Evolutionary conservation across 345 rosid species (phyloP), one percentile per base, ranked within the genome.

Genomic region (Sisymbrium irio): DNA sequence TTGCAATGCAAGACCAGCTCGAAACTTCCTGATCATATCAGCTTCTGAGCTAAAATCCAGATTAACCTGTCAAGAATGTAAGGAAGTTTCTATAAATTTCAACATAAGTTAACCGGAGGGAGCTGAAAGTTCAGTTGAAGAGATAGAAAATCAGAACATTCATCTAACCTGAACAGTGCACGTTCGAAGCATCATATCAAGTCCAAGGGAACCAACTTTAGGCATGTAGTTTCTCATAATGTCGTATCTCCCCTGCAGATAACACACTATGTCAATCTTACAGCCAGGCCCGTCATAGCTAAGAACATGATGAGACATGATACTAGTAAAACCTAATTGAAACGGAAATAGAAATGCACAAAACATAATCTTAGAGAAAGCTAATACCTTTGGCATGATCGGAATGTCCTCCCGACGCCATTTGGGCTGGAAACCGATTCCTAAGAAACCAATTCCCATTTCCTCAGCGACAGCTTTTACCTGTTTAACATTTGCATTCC

Each of bases 141-240:
- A 39, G 64, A 36, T 0, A 4, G 9, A 36, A 50, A 74, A 50
- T 45, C 20, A 46, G 28, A 72, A 47, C 56, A 65, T 69, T 57
- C 49, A 70, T 82, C 85, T 74, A 62, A 92, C 99, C 96, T 95
- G 99, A 83, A 92, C 98, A 35, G 99, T 92, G 77, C 98, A 95
- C 1, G 98, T 95, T 76, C 99, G 83, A 45, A 92, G 92, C 99
- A 95, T 90, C 98, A 92, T 90, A 81, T 95, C 97, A 82, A 89
- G 91, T 67, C 99, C 99, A 50, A 90, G 88, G 22, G 93, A 60
- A 49, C 99, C 98, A 67, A 95, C 99, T 85, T 95, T 92, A 4
- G 96, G 97, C 98, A 95, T 92, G 89, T 95, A 92, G 74, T 92
- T 90, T 87, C 86, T 86, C 98, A 92, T 92, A 73, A 95, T 95